Base-by-base conservation (phyloP, 2,329 filamentous ascomycete species). In the Alternaria triticimaculans region DNA sequence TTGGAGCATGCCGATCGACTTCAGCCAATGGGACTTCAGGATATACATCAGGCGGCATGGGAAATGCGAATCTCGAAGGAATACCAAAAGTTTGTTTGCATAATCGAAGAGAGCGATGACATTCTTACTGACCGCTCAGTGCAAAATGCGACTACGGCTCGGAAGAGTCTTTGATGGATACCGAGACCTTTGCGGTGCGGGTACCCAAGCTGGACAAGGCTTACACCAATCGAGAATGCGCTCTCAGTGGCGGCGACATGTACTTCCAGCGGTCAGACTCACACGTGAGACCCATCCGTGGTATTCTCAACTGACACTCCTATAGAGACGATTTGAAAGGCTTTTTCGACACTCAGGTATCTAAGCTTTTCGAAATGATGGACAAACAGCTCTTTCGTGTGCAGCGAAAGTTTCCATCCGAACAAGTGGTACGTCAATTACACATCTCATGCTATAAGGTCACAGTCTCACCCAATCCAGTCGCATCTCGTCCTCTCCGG, bases 401-500 rank as follows among this genome's bases (percentile, higher is more conserved):
- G 1, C 64, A 70, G 12, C 66, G 70, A 15, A 76, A 72, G 37
- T 68, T 66, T 41, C 69, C 78, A 1, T 30, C 51, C 7, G 74
- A 79, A 49, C 69, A 69, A 55, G 72, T 80, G 1, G 63, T 68
- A 8, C 58, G 77, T 5, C 50, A 70, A 37, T 2, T 15, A n/a
- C 2, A 37, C 14, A 37, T 15, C 0, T 15, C 30, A 37, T 9
- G 30, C 30, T 37, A 37, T 8, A 37, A 37, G 1, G 14, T 37
- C 30, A 15, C 14, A 0, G 6, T 37, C 33, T 37, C 4, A 37
- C 33, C 30, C 33, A 37, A 1, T n/a, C 14, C 59, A 70, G 68
- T 58, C 67, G 11, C 74, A 81, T 58, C 67, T 84, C 4, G 76
- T 83, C 2, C 75, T 83, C 1, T 82, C 79, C 4, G 82, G 82